A percentile compares a stretch with the other conserved stretches of the same genome.
phyloP scores from a whole-genome alignment of 2,329 filamentous ascomycete genomes.

The Drechmeria coniospora region DNA sequence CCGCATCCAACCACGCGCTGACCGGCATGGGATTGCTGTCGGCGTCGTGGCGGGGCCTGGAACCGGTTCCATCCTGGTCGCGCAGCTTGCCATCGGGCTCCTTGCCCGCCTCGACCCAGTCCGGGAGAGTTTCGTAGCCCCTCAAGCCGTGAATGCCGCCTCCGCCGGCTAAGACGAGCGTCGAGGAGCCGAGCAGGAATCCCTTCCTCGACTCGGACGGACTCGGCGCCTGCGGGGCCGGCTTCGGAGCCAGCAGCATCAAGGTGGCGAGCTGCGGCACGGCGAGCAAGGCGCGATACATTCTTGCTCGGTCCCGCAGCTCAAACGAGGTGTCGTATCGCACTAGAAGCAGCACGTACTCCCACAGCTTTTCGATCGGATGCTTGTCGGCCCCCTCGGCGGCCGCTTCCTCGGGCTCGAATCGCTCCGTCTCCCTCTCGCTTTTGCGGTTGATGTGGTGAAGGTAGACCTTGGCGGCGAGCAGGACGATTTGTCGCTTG shows the following conservation, averaged over 20 bases:
- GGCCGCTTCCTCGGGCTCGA: conserved; percentile 16
- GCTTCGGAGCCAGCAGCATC: conserved; percentile 85
- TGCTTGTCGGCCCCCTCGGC: conserved; percentile 29
- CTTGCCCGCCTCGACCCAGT: conserved; percentile 67
- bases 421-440: conserved; percentile 21
- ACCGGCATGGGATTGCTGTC: conserved; percentile 34
- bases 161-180: conserved; percentile 67
- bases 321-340: conserved; percentile 94
- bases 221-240: conserved; percentile 77
- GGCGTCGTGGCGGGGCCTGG: conserved; percentile 15
- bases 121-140: conserved; percentile 66
- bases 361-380: conserved; percentile 63
- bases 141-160: conserved; percentile 56
- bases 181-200: conserved; percentile 69
- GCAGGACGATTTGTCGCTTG: conserved; percentile 78
- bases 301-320: conserved; percentile 74
- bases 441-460: conserved; percentile 61
- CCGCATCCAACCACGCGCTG: conserved; percentile 48
- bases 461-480: conserved; percentile 93
- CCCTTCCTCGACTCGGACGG: conserved; percentile 72
- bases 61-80: conserved; percentile 31
- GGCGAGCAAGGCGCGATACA: conserved; percentile 73
- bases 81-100: conserved; percentile 67
- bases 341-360: conserved; percentile 69
- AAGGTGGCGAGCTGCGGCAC: conserved; percentile 79